A percentile compares a stretch with the other conserved stretches of the same genome.
Evolutionary conservation across 352 stramenopile genomes (phyloP).

Genomic region (Globisporangium camurandrum): DNA sequence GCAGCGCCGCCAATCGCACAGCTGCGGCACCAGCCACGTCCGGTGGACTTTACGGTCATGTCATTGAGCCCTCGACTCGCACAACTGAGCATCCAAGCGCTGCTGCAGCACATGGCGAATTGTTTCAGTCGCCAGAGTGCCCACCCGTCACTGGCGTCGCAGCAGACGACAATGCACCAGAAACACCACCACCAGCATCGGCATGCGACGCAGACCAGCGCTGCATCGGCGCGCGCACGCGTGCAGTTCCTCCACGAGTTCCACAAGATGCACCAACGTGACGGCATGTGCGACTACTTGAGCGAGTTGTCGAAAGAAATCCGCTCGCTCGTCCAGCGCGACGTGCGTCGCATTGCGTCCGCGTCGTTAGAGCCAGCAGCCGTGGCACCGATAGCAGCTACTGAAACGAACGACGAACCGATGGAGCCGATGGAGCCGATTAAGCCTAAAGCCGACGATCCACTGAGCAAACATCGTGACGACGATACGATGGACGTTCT

Average conservation of each 20-base stretch:
- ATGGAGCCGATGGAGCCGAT: background rate
- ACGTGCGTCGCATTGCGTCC: too few species aligned
- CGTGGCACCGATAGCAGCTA: background rate
- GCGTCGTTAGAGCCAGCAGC: background rate
- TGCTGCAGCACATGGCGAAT: slow-evolving; percentile 47
- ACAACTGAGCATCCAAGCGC: slow-evolving; percentile 34
- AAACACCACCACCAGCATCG: slow-evolving; percentile 1
- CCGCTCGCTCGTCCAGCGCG: background rate
- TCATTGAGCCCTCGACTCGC: slow-evolving; percentile 21
- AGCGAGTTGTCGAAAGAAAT: slow-evolving; percentile 14
- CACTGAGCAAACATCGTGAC: background rate
- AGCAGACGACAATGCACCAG: too few species aligned
- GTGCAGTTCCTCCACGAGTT: slow-evolving; percentile 50
- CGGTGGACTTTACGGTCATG: slow-evolving; percentile 3
- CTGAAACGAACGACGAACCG: background rate
- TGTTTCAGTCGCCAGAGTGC: slow-evolving; percentile 23
- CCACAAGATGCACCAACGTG: slow-evolving; percentile 44
- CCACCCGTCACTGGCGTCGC: background rate
- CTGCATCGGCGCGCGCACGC: slow-evolving; percentile 31
- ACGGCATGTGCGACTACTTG: slow-evolving; percentile 48
- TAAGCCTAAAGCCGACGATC: background rate
- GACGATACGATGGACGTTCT: slow-evolving; percentile 1
- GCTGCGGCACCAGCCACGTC: slow-evolving; percentile 15
- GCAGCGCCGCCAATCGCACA: slow-evolving; percentile 24
- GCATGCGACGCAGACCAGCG: slow-evolving; percentile 24